phyloP scores from a whole-genome alignment of 106 monocot species.

The Allium cepa region DNA sequence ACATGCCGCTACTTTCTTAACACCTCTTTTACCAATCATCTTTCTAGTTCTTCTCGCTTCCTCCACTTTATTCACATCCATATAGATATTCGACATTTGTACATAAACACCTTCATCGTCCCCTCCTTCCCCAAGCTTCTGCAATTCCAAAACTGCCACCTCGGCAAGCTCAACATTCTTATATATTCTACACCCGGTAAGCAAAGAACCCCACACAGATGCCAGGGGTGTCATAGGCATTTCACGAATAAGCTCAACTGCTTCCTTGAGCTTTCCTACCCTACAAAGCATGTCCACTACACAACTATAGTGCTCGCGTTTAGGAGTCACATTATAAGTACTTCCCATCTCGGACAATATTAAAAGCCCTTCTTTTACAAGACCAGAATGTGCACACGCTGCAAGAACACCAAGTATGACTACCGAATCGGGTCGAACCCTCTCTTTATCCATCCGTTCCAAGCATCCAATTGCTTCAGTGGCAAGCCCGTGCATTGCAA shows the following conservation, averaged over 20 bases:
- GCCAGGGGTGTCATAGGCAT: conserved; percentile 60
- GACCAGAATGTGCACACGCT: conserved; percentile 49
- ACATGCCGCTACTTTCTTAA: conserved; percentile 46
- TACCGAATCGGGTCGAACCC: conserved; percentile 38
- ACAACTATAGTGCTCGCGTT: conserved; percentile 66
- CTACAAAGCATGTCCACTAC: conserved; percentile 53
- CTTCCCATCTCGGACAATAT: conserved; percentile 29
- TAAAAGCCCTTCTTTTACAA: conserved; percentile 33
- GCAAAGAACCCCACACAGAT: conserved; percentile 59
- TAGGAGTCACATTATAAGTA: conserved; percentile 17
- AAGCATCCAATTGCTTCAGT: conserved; percentile 37
- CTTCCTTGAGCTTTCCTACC: conserved; percentile 42
- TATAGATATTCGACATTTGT: conserved; percentile 54
- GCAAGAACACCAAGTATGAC: conserved; percentile 34
- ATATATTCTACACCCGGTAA: conserved; percentile 37
- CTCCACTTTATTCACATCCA: conserved; percentile 31
- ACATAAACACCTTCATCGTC: conserved; percentile 56
- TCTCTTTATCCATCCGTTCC: conserved; percentile 30
- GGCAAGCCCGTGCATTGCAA: conserved; percentile 47
- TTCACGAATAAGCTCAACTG: conserved; percentile 21
- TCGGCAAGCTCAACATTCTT: conserved; percentile 51
- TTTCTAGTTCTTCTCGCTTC: conserved; percentile 48
- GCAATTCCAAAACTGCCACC: conserved; percentile 34
- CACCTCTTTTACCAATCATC: conserved; percentile 33
- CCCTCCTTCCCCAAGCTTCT: conserved; percentile 15